Conservation (phyloP, 2,329 filamentous ascomycete genomes). For the Dactylellina parvicollis region DNA sequence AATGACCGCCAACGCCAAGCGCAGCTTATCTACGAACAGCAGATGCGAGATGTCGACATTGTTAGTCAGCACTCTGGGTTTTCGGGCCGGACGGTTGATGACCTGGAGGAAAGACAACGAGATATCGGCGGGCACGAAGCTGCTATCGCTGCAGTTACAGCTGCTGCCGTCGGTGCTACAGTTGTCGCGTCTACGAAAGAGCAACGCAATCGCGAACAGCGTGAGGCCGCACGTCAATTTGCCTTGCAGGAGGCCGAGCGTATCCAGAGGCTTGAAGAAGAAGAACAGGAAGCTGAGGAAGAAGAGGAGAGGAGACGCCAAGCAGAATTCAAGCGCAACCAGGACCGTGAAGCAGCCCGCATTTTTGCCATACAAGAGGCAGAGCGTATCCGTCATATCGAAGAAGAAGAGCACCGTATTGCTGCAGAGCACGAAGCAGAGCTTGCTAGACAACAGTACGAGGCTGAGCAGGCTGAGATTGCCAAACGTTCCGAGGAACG, state of each 20-base stretch:
- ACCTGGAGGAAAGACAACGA: conserved; percentile 26
- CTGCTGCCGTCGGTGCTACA: conserved; percentile 18
- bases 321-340: conserved; percentile 16
- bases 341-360: conserved; percentile 32
- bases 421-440: conserved; percentile 39
- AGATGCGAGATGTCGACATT: conserved; percentile 31
- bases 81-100: conserved; percentile 27
- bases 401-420: conserved; percentile 34
- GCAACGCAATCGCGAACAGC: conserved; percentile 43
- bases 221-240: conserved; percentile 38
- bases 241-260: conserved; percentile 42
- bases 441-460: conserved; percentile 41
- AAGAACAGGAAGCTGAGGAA: conserved; percentile 17
- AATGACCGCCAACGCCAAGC: conserved; percentile 39
- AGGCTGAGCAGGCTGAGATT: conserved; percentile 45
- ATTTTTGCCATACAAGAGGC: conserved; percentile 44
- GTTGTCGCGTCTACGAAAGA: conserved; percentile 33
- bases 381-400: conserved; percentile 36
- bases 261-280: conserved; percentile 34
- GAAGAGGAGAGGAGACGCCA: conserved; percentile 30
- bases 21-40: conserved; percentile 42
- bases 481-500: conserved; percentile 40
- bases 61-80: not conserved
- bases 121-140: conserved; percentile 32
- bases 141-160: conserved; percentile 20